phyloP scores from a whole-genome alignment of 179 eudicot genomes.

The Actinidia chinensis region DNA sequence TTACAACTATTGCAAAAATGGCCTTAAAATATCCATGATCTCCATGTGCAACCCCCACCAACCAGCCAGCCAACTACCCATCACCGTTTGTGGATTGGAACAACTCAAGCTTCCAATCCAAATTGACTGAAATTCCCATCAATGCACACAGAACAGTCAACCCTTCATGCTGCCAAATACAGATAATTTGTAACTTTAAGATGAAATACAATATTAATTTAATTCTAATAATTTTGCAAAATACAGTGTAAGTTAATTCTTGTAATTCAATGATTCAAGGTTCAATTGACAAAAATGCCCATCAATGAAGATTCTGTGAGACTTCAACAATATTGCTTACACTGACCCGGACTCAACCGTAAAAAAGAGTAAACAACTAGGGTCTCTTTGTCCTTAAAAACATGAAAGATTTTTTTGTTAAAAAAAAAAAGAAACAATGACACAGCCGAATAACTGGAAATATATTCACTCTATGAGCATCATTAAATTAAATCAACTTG shows the following conservation, averaged over 20 bases:
- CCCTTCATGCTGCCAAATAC: too few relatives aligned
- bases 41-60: slow-evolving; percentile 14
- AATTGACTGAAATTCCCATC: neutral
- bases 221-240: neutral
- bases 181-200: too few relatives aligned
- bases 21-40: neutral
- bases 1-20: neutral
- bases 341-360: neutral
- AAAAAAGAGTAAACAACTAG: neutral
- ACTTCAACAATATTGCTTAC: neutral
- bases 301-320: neutral
- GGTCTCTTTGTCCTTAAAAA: neutral
- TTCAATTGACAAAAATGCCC: too few relatives aligned
- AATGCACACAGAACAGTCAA: too few relatives aligned
- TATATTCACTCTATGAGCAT: neutral
- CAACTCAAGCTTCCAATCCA: neutral
- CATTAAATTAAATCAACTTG: neutral
- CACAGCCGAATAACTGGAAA: neutral
- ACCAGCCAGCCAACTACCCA: neutral
- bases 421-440: neutral
- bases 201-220: neutral
- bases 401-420: neutral
- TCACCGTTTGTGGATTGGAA: neutral
- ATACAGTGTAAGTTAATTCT: too few relatives aligned
- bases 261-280: too few relatives aligned